Base-by-base conservation (phyloP, 306 rosid species). In the Mimosa pudica region DNA sequence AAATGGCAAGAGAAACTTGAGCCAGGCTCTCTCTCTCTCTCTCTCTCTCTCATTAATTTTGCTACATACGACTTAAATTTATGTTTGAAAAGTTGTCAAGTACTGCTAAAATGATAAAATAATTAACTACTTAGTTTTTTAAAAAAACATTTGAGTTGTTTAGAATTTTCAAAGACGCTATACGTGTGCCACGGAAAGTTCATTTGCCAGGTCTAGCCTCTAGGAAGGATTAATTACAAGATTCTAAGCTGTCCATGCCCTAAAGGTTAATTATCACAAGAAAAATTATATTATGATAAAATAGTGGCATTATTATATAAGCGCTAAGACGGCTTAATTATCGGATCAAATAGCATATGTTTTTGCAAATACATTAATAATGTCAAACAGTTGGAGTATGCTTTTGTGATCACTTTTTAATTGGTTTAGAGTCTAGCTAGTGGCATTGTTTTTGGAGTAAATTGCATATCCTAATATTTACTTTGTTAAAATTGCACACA, bases 301-400 rank as follows among this genome's bases (percentile, higher is more conserved):
- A 32, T 32, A 33, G n/a, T 62, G 63, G 65, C 61, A 58, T 60
- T 44, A 47, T 64, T 77, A 33, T 65, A 48, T 16, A 18, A 51
- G 14, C 33, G 57, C 41, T 36, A 36, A 49, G 46, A 64, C 66
- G 61, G 73, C 63, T 72, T 64, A 80, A 79, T 49, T 41, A 45
- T 55, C 65, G 76, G 76, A 55, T 55, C 58, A 55, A 54, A 78
- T 69, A 16, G 81, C 58, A 66, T 69, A 42, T 41, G 75, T 68
- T 78, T 69, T 51, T 78, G 61, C 70, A 69, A 57, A 48, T 68
- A 68, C 41, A 38, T 44, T 62, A 62, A 32, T 62, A 13, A 62
- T 62, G 42, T 32, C 68, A 61, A 61, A 30, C 16, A 62, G 68
- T 32, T 62, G 68, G 68, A 32, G 44, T 32, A 11, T 62, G 18